phyloP scores from a whole-genome alignment of 169 alveolate genomes.

The Eimeria sp. region DNA sequence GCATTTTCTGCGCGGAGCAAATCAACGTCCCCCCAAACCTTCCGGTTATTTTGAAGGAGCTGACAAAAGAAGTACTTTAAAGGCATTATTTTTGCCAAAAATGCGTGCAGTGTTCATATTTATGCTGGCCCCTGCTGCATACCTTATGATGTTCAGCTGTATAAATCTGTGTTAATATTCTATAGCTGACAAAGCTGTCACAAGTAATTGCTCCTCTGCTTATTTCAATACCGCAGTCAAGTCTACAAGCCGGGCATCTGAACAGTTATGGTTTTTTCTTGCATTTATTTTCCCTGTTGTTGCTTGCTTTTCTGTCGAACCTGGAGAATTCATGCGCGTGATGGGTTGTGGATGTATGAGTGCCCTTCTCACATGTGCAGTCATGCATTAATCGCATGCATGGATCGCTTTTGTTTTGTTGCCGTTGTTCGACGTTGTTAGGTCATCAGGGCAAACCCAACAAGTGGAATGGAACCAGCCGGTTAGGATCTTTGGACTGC shows the following conservation, averaged over 20 bases:
- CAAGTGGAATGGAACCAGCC: constrained; percentile 47
- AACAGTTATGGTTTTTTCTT: not conserved
- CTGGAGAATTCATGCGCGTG: not conserved
- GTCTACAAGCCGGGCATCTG: not conserved
- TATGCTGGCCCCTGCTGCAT: not conserved
- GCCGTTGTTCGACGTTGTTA: not conserved
- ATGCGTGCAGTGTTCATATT: not conserved
- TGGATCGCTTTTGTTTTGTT: not conserved
- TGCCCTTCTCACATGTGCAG: not conserved
- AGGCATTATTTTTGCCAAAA: not conserved
- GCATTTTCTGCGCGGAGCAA: constrained; percentile 84
- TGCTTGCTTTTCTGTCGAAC: not conserved
- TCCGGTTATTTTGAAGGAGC: constrained; percentile 69
- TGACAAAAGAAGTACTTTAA: constrained; percentile 40
- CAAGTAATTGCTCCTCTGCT: not conserved
- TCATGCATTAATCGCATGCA: not conserved
- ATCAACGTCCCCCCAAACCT: constrained; percentile 79
- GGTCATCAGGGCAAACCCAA: constrained; percentile 78
- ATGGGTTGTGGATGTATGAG: not conserved
- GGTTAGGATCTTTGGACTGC: not conserved
- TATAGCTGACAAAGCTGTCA: no score
- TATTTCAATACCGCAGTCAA: not conserved
- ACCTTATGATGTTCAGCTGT: not conserved
- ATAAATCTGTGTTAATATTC: no score
- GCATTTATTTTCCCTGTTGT: not conserved